Evolutionary conservation across 768 basidiomycete species (phyloP), one percentile per base, ranked within the genome.

Genomic region (Lentinula detonsa): DNA sequence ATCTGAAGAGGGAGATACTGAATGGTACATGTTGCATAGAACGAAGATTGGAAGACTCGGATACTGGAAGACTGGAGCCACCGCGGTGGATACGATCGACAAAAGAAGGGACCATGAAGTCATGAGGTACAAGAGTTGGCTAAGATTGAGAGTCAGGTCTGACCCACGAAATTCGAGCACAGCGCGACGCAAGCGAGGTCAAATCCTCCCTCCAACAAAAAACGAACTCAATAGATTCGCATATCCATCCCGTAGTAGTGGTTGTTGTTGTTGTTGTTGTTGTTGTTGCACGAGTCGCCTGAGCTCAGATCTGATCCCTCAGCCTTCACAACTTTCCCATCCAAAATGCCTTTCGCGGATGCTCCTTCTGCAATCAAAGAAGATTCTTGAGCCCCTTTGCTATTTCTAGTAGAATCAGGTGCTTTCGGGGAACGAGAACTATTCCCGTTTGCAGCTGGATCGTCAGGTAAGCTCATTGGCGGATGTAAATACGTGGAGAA

Each of bases 401-500:
- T 39, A 13, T 13, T 39, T 8, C 37, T 13, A 39, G 11, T 39
- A 39, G 11, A 8, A 4, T 39, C 37, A 9, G 2, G 7, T 39
- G 37, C 11, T 4, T 39, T 39, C 4, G 37, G 7, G 37, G 37
- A 39, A 39, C 39, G 15, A 5, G 10, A 35, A 16, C 53, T n/a
- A 55, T 55, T 35, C 23, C 53, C 53, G 10, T 55, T 39, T 51
- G n/a, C 8, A 21, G 13, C 8, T 10, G 33, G n/a, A 56, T 77
- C 78, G 58, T 77, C 76, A 18, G 78, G 81, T 15, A 75, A 76
- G 31, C 79, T 56, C 83, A 84, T 84, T 8, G 83, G 82, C 16
- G 83, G 83, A 66, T 84, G 83, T 48, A 84, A 68, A 58, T 83
- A 83, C 13, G 78, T 71, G 3, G 78, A 76, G 60, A 82, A 82